Conservation (phyloP, 139 green algal genomes). For the Chlamydomonas urium region DNA sequence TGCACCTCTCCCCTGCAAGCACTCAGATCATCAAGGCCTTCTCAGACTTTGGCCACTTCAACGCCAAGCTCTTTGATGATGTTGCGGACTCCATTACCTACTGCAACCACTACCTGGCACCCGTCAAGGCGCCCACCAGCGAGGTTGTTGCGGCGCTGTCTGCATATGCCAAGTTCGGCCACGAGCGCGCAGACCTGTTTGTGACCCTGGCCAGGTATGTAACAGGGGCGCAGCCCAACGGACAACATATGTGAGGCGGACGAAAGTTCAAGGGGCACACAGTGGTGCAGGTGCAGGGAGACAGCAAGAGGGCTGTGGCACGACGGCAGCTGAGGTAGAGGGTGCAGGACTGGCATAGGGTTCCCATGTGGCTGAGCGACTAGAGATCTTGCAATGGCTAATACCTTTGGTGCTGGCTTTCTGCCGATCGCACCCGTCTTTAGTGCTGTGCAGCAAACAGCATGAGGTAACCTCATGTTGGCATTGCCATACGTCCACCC, state of each 20-base stretch:
- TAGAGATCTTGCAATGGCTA: too few species aligned
- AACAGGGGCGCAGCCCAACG: too few species aligned
- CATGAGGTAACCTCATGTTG: not conserved
- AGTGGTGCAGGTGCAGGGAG: too few species aligned
- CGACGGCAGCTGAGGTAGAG: too few species aligned
- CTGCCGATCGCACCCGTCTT: not conserved
- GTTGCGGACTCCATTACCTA: conserved; percentile 46
- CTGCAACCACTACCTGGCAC: conserved; percentile 48
- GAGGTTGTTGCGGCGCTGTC: conserved; percentile 26
- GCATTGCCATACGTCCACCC: not conserved
- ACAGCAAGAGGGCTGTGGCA: too few species aligned
- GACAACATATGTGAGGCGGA: too few species aligned
- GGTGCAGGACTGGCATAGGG: too few species aligned
- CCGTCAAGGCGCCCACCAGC: conserved; percentile 21
- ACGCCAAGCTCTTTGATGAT: conserved; percentile 29
- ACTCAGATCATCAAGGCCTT: conserved; percentile 31
- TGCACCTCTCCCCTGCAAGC: not conserved
- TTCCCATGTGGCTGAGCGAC: too few species aligned
- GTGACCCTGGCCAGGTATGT: conserved; percentile 25
- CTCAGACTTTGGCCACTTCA: conserved; percentile 25
- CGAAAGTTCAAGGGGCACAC: too few species aligned
- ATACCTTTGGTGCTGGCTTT: not conserved
- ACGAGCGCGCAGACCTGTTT: conserved; percentile 41
- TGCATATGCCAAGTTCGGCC: conserved; percentile 33
- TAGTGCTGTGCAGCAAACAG: not conserved